Evolutionary conservation across 2,329 filamentous ascomycete genomes (phyloP).

Genomic region (Alternaria atra): DNA sequence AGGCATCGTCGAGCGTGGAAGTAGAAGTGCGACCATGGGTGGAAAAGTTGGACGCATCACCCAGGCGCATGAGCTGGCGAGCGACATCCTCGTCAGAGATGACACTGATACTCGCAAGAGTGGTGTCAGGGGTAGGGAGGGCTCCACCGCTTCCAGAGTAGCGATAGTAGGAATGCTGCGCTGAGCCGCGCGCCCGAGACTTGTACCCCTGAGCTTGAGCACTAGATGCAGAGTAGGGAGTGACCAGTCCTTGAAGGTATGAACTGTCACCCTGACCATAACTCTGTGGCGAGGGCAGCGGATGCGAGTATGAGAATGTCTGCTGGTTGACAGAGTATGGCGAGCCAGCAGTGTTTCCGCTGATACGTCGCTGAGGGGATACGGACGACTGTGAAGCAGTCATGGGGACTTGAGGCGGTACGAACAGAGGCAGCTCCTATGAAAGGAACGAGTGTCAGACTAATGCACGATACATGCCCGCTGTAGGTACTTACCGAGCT

Average conservation of each 20-base stretch:
- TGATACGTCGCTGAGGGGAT: conserved; percentile 84
- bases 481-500: conserved; percentile 80
- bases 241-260: conserved; percentile 49
- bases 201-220: conserved; percentile 44
- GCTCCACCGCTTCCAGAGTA: conserved; percentile 64
- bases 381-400: conserved; percentile 97
- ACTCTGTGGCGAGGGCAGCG: conserved; percentile 84
- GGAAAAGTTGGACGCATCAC: conserved; percentile 91
- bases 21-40: conserved; percentile 87
- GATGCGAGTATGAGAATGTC: conserved; percentile 78
- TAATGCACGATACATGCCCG: conserved; percentile 19
- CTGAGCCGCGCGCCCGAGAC: conserved; percentile 48
- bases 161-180: conserved; percentile 52
- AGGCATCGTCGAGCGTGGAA: conserved; percentile 90
- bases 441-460: conserved; percentile 37
- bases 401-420: conserved; percentile 80
- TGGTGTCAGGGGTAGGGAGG: conserved; percentile 94
- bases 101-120: conserved; percentile 80
- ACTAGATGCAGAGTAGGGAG: conserved; percentile 49
- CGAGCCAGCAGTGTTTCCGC: conserved; percentile 74
- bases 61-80: conserved; percentile 93
- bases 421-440: conserved; percentile 94
- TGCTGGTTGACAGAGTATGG: conserved; percentile 82
- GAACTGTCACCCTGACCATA: conserved; percentile 59
- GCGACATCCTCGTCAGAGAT: conserved; percentile 99